A percentile compares a stretch with the other conserved stretches of the same genome.
phyloP scores from a whole-genome alignment of 768 basidiomycete species.

The Atractiella rhizophila region DNA sequence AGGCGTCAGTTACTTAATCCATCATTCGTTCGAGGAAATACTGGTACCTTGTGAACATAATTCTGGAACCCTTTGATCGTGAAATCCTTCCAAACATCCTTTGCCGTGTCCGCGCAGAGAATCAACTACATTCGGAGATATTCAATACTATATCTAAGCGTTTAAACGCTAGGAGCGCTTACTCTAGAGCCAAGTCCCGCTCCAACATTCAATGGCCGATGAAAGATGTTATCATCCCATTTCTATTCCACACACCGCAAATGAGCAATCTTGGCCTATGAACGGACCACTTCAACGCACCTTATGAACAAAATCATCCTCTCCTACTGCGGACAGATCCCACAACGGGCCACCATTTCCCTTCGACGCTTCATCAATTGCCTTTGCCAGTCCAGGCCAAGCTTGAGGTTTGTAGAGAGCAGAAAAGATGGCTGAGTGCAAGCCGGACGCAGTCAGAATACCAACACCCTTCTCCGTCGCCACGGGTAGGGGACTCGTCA shows the following conservation, averaged over 20 bases:
- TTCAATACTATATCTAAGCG: too few relatives aligned
- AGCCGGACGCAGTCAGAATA: background rate
- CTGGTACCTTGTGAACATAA: too few relatives aligned
- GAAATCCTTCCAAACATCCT: too few relatives aligned
- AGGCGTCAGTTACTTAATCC: background rate
- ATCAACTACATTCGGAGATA: too few relatives aligned
- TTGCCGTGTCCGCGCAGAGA: too few relatives aligned
- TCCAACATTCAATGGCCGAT: too few relatives aligned
- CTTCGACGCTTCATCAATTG: background rate
- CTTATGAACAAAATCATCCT: background rate
- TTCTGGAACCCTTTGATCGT: too few relatives aligned
- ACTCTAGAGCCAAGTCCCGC: too few relatives aligned
- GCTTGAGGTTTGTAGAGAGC: constrained; percentile 1
- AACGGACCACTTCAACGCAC: background rate
- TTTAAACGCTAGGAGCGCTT: too few relatives aligned
- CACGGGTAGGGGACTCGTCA: background rate
- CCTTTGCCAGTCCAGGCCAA: constrained; percentile 1
- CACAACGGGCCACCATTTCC: constrained; percentile 1
- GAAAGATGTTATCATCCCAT: background rate
- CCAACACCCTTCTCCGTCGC: background rate
- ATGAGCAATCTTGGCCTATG: background rate
- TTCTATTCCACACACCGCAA: background rate
- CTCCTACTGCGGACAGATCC: too few relatives aligned
- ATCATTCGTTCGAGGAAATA: background rate
- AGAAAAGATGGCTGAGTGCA: background rate